Evolutionary conservation across 2,329 filamentous ascomycete species (phyloP).

Genomic region (Lecanicillium sp.): DNA sequence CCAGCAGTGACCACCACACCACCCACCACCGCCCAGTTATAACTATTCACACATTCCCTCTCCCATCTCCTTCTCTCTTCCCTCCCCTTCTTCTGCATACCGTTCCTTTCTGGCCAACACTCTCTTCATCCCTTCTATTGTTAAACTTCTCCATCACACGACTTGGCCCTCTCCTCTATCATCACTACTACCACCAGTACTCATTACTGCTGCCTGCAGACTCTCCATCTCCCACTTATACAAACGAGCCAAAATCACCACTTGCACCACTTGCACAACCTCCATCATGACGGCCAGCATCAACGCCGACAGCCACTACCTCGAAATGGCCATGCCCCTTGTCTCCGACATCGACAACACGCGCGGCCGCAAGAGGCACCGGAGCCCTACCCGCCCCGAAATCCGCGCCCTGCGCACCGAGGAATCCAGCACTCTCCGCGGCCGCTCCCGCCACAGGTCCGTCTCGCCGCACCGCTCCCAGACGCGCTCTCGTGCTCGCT

Average conservation of each 20-base stretch:
- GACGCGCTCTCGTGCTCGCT: slow-evolving; percentile 27
- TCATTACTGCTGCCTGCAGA: background rate
- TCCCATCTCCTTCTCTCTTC: background rate
- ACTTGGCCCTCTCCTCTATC: background rate
- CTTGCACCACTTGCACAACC: background rate
- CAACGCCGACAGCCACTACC: slow-evolving; percentile 6
- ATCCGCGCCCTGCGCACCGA: slow-evolving; percentile 29
- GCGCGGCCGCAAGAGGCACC: slow-evolving; percentile 35
- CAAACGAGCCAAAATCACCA: background rate
- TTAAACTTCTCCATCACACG: no score
- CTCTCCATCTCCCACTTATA: no score
- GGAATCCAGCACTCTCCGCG: slow-evolving; percentile 38
- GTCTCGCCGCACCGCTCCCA: slow-evolving; percentile 28
- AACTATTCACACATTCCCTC: slow-evolving; percentile 11
- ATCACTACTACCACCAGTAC: background rate
- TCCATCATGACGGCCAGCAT: slow-evolving; percentile 4
- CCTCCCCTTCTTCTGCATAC: background rate
- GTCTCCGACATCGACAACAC: slow-evolving; percentile 14
- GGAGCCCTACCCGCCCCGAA: slow-evolving; percentile 30
- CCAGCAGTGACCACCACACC: no score
- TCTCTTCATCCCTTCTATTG: background rate
- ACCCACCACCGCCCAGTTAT: no score
- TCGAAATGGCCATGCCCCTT: slow-evolving; percentile 3
- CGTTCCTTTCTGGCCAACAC: background rate
- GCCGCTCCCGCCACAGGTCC: slow-evolving; percentile 35